phyloP scores from a whole-genome alignment of 805 yeast species.

The Cyberlindnera lachancei region DNA sequence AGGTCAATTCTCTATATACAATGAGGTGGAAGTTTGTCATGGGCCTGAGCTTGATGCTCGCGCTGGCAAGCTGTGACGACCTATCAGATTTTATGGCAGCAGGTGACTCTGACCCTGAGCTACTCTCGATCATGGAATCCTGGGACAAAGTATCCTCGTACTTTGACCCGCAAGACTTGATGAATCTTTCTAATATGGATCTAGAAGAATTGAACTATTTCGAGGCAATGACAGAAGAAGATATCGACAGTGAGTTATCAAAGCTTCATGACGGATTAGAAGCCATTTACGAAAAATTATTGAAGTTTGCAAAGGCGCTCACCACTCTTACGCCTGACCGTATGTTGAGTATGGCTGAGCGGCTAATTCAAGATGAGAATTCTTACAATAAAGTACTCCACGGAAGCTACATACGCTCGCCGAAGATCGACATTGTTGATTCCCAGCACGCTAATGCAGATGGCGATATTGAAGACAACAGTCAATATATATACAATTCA shows the following conservation, averaged over 20 bases:
- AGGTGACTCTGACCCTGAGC: slow-evolving; percentile 9
- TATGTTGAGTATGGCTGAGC: slow-evolving; percentile 11
- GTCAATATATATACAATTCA: too few species aligned
- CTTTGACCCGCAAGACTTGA: slow-evolving; percentile 10
- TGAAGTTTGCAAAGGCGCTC: slow-evolving; percentile 10
- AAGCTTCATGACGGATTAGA: slow-evolving; percentile 9
- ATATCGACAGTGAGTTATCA: slow-evolving; percentile 8
- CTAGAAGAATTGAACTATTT: slow-evolving; percentile 4
- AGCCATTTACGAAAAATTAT: slow-evolving; percentile 8
- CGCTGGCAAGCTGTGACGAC: slow-evolving; percentile 3
- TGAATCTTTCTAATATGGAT: slow-evolving; percentile 7
- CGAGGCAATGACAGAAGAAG: slow-evolving; percentile 7
- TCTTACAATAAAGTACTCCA: slow-evolving; percentile 2
- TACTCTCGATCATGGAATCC: slow-evolving; percentile 7
- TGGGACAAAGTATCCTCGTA: slow-evolving; percentile 9
- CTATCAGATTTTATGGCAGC: slow-evolving; percentile 8
- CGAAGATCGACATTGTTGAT: too few species aligned
- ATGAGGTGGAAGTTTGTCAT: too few species aligned
- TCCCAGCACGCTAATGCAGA: too few species aligned
- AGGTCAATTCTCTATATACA: too few species aligned
- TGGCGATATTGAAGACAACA: too few species aligned
- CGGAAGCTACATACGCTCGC: too few species aligned
- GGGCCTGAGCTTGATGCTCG: too few species aligned
- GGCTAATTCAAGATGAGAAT: slow-evolving; percentile 1
- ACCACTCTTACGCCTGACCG: slow-evolving; percentile 11